Base-by-base conservation (phyloP, 768 basidiomycete genomes). In the Trametes cingulata region DNA sequence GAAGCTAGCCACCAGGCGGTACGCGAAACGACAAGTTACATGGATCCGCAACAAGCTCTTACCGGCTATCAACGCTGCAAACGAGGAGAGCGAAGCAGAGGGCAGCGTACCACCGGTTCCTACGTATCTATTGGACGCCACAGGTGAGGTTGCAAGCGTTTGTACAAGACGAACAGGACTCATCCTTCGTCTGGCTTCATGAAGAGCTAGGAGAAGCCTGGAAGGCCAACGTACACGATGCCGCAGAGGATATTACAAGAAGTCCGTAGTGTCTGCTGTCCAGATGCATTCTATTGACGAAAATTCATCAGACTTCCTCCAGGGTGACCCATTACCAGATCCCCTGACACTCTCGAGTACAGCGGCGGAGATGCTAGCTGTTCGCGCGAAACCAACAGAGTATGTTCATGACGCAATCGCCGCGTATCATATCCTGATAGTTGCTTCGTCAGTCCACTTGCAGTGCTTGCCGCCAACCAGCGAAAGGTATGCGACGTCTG, bases 21-120 rank as follows among this genome's bases (percentile, higher is more conserved):
- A 98, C 70, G 93, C 97, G 0, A 93, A 90, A 69, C 79, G 88
- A 39, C 97, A 99, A 71, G 80, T 95, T 41, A 85, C 88, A 36
- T 99, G 97, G 97, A 87, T 98, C 47, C 81, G 85, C 39, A 93
- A 93, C 70, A 96, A 97, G 73, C 74, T 98, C 14, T 72, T 97
- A 36, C 95, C 95, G 2, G 86, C 83, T 3, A 75, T 88, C 14
- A 69, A 80, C 35, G 76, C 79, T 12, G 80, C 83, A 9, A 83
- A 85, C 56, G 64, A 67, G 12, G 39, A 17, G 59, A 22, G 64
- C 19, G 42, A 37, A 22, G 42, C 51, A 17, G 58, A 40, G 64
- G 65, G 29, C 27, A 71, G 68, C 1, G 68, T 72, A 12, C 60
- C 65, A n/a, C 74, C 76, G 7, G 78, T 67, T 61, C 78, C 69